Evolutionary conservation across 2,329 filamentous ascomycete genomes (phyloP).

Genomic region (Nectriaceae sp.): DNA sequence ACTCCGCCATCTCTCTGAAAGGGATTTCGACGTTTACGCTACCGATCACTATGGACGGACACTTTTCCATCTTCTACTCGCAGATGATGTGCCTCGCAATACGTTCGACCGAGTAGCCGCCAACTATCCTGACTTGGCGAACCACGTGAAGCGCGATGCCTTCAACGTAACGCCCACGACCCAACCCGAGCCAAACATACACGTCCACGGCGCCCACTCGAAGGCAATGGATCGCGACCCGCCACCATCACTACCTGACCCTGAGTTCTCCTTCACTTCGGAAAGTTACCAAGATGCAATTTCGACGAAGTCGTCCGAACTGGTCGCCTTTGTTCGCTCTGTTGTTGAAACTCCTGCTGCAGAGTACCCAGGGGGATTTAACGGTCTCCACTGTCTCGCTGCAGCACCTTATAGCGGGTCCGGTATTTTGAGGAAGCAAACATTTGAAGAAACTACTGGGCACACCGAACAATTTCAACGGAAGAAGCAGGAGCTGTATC

Average conservation of each 20-base stretch:
- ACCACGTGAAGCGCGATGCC: constrained; percentile 48
- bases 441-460: constrained; percentile 14
- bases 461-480: constrained; percentile 8
- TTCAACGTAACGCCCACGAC: constrained; percentile 41
- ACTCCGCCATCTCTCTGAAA: constrained; percentile 16
- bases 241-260: constrained; percentile 5
- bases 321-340: constrained; percentile 22
- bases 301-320: constrained; percentile 18
- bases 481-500: constrained; percentile 13
- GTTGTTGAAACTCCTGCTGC: constrained; percentile 17
- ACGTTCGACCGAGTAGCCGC: constrained; percentile 30
- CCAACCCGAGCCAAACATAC: constrained; percentile 4
- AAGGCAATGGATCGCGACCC: constrained; percentile 28
- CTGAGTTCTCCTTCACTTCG: constrained; percentile 4
- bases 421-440: constrained; percentile 37
- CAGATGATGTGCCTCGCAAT: constrained; percentile 30
- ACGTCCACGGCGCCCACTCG: constrained; percentile 7
- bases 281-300: constrained; percentile 7
- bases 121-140: constrained; percentile 30
- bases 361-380: constrained; percentile 47
- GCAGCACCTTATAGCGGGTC: constrained; percentile 48
- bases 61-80: constrained; percentile 48
- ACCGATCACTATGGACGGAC: constrained; percentile 55
- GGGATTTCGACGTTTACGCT: constrained; percentile 34
- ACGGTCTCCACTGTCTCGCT: constrained; percentile 60